Percentiles rank a stretch among this genome's conserved stretches.
Evolutionary conservation across 371 early-diverging fungal species (phyloP).

Genomic region (Actinomortierella wolfii): DNA sequence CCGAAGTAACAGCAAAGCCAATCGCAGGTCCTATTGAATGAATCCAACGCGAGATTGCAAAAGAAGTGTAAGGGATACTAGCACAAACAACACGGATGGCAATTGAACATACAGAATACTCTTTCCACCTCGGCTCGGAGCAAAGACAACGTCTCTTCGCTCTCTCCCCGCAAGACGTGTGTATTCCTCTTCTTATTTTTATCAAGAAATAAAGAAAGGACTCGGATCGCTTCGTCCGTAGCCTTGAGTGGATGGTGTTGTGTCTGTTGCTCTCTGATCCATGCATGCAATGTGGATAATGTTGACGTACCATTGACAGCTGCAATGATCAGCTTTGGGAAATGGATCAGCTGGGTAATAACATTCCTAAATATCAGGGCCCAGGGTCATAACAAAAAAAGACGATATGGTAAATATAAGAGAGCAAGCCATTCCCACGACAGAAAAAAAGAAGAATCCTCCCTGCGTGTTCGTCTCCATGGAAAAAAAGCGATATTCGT

Average conservation of each 20-base stretch:
- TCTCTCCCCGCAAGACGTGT: background rate
- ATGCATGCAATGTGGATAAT: background rate
- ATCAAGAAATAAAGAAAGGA: background rate
- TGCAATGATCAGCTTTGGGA: constrained; percentile 75
- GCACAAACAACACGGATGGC: too few species aligned
- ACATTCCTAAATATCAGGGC: constrained; percentile 47
- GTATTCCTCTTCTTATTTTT: background rate
- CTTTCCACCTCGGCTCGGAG: too few species aligned
- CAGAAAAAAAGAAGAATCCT: background rate
- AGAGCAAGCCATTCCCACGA: background rate
- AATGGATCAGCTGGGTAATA: constrained; percentile 62
- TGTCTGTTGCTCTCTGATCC: background rate
- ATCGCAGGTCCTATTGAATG: constrained; percentile 63
- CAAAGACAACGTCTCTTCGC: too few species aligned
- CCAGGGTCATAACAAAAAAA: background rate
- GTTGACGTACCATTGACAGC: constrained; percentile 70
- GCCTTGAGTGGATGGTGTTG: background rate
- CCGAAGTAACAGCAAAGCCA: constrained; percentile 71
- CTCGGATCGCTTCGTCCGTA: background rate
- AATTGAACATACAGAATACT: too few species aligned
- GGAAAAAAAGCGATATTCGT: background rate
- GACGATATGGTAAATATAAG: background rate
- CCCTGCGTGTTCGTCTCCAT: too few species aligned
- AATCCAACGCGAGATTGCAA: background rate
- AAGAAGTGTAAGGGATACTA: background rate